phyloP scores from a whole-genome alignment of 1,284 basidiomycete genomes.

The Cryptococcus jaspeensis region DNA sequence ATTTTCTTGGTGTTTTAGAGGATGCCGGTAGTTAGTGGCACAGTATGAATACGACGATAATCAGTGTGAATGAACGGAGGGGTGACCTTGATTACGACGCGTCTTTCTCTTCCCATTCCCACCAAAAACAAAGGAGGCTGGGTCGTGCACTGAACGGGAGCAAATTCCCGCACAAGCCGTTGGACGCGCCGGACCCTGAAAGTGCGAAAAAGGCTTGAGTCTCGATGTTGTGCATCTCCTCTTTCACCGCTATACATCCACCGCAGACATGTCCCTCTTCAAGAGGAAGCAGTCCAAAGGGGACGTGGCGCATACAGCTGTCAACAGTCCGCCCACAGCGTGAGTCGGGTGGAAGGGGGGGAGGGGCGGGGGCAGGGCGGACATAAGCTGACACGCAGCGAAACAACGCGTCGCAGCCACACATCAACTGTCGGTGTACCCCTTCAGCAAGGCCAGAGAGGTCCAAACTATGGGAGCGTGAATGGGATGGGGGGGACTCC shows the following conservation, averaged over 20 bases:
- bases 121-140: no score
- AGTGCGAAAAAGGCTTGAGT: not conserved
- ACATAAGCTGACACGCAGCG: no score
- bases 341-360: constrained; percentile 1
- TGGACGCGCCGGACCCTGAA: not conserved
- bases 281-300: constrained; percentile 42
- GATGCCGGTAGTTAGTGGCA: no score
- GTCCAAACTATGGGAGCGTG: not conserved
- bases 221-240: not conserved
- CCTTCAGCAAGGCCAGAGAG: not conserved
- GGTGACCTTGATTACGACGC: no score
- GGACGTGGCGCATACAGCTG: constrained; percentile 7
- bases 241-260: not conserved
- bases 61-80: no score
- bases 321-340: not conserved
- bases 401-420: constrained; percentile 1
- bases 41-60: no score
- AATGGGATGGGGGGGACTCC: constrained; percentile 14
- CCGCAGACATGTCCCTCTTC: constrained; percentile 32
- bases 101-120: no score
- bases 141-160: not conserved
- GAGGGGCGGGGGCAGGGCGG: not conserved
- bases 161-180: not conserved
- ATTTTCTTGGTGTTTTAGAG: no score
- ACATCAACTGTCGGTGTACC: not conserved